These are phyloP conservation scores for Waltergamsia citrina DNA, from an alignment of 2,329 filamentous ascomycete genomes.

Conservation along the genomic window DNA sequence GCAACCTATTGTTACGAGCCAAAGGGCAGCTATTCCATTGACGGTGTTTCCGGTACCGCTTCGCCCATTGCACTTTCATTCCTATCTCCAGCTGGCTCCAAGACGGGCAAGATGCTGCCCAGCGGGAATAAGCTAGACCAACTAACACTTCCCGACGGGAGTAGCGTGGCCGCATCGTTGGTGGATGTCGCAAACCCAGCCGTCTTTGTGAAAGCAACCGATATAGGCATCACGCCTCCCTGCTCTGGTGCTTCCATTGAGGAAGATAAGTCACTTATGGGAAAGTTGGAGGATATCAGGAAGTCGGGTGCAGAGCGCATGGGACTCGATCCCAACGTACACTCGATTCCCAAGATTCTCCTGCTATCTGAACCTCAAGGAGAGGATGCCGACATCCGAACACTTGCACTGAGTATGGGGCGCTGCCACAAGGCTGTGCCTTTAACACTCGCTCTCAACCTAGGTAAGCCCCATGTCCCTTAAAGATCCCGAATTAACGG, in stretches of 20 bases:
- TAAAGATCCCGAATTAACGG: constrained; percentile 15
- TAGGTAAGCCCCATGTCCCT: constrained; percentile 31
- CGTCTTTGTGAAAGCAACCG: constrained; percentile 47
- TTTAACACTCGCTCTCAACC: constrained; percentile 43
- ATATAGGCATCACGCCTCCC: constrained; percentile 35
- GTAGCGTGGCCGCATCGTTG: constrained; percentile 39
- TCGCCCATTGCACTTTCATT: constrained; percentile 50
- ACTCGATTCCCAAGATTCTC: constrained; percentile 54
- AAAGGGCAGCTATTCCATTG: constrained; percentile 45
- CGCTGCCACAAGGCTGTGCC: constrained; percentile 47
- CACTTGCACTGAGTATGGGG: constrained; percentile 41
- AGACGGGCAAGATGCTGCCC: constrained; percentile 40
- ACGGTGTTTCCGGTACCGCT: constrained; percentile 48
- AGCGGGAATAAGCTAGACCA: constrained; percentile 45
- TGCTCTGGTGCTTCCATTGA: constrained; percentile 46
- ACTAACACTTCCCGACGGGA: constrained; percentile 25
- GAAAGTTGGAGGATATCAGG: constrained; percentile 45
- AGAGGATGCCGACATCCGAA: constrained; percentile 27
- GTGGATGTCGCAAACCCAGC: constrained; percentile 57
- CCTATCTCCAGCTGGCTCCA: constrained; percentile 49
- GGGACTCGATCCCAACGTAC: constrained; percentile 39
- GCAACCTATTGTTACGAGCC: constrained; percentile 26
- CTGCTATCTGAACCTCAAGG: constrained; percentile 28
- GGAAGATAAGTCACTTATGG: constrained; percentile 28
- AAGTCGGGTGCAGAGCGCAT: constrained; percentile 47